Conservation (phyloP, 106 monocot genomes). For the Platanthera guangdongensis region DNA sequence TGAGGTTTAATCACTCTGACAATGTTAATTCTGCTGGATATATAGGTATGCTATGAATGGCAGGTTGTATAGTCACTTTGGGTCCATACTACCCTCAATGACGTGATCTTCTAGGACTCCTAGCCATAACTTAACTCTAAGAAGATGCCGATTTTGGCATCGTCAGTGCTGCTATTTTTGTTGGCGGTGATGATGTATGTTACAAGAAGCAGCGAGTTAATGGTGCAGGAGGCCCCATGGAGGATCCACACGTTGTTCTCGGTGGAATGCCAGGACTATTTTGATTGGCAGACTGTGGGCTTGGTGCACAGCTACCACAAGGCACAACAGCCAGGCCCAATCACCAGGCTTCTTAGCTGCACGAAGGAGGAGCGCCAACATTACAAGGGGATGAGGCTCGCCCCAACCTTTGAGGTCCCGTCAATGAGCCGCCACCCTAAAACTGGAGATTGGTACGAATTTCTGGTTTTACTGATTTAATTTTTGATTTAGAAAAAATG, state of each 20-base stretch:
- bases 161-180: background rate
- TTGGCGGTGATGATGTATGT: background rate
- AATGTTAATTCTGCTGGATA: background rate
- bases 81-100: background rate
- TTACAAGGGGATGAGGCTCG: slow-evolving; percentile 74
- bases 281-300: slow-evolving; percentile 99
- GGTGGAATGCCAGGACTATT: slow-evolving; percentile 91
- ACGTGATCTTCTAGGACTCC: background rate
- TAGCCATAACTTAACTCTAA: background rate
- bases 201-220: background rate
- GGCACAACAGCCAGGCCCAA: slow-evolving; percentile 76
- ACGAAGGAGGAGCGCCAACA: slow-evolving; percentile 51
- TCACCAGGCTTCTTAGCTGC: slow-evolving; percentile 92
- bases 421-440: slow-evolving; percentile 86
- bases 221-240: slow-evolving; percentile 36
- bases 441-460: slow-evolving; percentile 80
- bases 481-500: background rate
- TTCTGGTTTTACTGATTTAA: background rate
- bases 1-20: background rate
- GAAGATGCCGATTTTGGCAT: background rate
- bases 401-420: slow-evolving; percentile 85
- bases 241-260: slow-evolving; percentile 96
- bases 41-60: background rate
- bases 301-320: slow-evolving; percentile 80
- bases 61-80: background rate